Conservation (phyloP, 257 asterid species). For the Ilex asprella region DNA sequence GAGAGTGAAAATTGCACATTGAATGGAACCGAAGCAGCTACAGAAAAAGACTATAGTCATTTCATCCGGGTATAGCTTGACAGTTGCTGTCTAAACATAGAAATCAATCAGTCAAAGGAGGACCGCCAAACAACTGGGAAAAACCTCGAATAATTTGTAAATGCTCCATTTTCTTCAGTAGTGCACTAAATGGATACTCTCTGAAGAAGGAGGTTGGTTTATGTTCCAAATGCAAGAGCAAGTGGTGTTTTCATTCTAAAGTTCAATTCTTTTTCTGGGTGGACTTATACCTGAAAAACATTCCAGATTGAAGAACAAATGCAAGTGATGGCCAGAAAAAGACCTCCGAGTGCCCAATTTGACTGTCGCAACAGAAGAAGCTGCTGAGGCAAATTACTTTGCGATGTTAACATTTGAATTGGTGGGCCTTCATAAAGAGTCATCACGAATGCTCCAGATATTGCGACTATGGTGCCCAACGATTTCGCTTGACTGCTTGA, state of each 20-base stretch:
- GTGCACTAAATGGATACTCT: too few species aligned
- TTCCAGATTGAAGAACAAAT: constrained; percentile 19
- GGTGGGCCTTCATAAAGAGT: constrained; percentile 2
- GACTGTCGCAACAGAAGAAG: constrained; percentile 11
- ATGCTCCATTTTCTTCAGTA: neutral
- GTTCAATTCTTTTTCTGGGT: neutral
- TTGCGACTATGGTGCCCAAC: constrained; percentile 2
- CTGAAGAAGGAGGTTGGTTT: too few species aligned
- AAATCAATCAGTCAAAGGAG: neutral
- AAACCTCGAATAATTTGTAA: neutral
- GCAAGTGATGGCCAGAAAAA: constrained; percentile 12
- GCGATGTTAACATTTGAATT: neutral
- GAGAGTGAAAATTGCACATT: constrained; percentile 15
- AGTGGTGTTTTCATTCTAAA: too few species aligned
- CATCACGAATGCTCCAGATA: constrained; percentile 2
- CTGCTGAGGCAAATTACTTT: neutral
- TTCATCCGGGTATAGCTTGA: constrained; percentile 19
- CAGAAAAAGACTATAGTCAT: constrained; percentile 19
- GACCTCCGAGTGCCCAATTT: constrained; percentile 22
- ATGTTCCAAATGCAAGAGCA: neutral
- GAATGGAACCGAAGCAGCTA: constrained; percentile 17
- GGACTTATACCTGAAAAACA: constrained; percentile 21
- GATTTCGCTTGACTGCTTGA: neutral
- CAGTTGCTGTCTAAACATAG: constrained; percentile 16
- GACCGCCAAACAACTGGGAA: too few species aligned